Conservation (phyloP, 257 asterid species). For the Gentiana macrophylla region DNA sequence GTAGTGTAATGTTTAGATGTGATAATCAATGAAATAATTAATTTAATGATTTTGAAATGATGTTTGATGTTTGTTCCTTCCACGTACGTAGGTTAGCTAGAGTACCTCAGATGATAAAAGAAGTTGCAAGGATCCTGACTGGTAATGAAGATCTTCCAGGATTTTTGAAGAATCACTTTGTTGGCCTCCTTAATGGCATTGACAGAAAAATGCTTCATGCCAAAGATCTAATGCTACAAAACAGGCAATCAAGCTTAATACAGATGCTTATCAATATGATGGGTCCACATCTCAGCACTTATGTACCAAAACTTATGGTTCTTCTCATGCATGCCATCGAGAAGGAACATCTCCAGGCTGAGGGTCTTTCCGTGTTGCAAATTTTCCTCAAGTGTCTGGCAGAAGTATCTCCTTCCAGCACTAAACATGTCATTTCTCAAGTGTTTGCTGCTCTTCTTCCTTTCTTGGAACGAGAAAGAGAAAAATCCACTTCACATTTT, state of each 20-base stretch:
- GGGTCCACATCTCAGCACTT: constrained; percentile 84
- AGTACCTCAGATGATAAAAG: constrained; percentile 72
- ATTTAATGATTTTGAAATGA: too few relatives aligned
- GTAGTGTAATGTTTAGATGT: too few relatives aligned
- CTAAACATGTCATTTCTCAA: constrained; percentile 85
- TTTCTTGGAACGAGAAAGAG: constrained; percentile 72
- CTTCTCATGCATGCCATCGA: constrained; percentile 92
- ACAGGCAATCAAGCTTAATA: constrained; percentile 82
- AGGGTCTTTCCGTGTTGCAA: constrained; percentile 76
- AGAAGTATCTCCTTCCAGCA: constrained; percentile 74
- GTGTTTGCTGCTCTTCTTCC: constrained; percentile 96
- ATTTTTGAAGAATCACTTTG: constrained; percentile 75
- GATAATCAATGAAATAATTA: too few relatives aligned
- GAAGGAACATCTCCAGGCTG: constrained; percentile 78
- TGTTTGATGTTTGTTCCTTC: neutral
- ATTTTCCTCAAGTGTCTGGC: constrained; percentile 72
- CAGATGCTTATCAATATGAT: constrained; percentile 80
- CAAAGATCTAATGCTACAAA: constrained; percentile 58
- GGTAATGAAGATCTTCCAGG: constrained; percentile 81
- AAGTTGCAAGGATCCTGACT: constrained; percentile 69
- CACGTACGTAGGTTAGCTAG: constrained; percentile 54
- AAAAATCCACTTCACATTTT: constrained; percentile 37
- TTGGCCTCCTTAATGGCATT: constrained; percentile 78
- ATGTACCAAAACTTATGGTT: constrained; percentile 94
- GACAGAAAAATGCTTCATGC: constrained; percentile 90